These are phyloP conservation scores for Dryadomyces quercus-mongolicae DNA, from an alignment of 2,329 filamentous ascomycete species.

Conservation along the genomic window DNA sequence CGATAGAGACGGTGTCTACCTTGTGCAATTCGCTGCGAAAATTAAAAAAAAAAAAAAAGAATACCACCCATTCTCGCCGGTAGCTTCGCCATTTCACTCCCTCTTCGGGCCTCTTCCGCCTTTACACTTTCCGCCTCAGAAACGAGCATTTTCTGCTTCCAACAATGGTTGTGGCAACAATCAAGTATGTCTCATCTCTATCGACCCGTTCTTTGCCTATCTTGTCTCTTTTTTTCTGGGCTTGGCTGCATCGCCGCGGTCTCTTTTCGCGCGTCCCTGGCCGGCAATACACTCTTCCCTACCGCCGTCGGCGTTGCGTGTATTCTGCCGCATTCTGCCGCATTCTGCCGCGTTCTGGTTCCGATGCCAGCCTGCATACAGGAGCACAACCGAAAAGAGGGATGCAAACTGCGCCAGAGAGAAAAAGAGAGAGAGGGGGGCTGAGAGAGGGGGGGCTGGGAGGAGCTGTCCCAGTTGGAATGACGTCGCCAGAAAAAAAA, in stretches of 20 bases:
- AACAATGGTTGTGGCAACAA: slow-evolving; percentile 52
- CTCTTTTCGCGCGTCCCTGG: neutral
- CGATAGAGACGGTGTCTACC: neutral
- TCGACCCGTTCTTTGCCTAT: neutral
- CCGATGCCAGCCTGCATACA: neutral
- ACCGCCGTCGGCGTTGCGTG: too few species aligned
- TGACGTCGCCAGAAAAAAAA: neutral
- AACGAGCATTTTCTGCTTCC: slow-evolving; percentile 17
- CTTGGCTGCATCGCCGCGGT: too few species aligned
- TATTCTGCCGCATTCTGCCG: too few species aligned
- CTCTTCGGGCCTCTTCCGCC: neutral
- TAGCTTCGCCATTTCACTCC: neutral
- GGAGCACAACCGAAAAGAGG: neutral
- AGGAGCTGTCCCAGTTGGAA: neutral
- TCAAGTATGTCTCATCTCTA: slow-evolving; percentile 37
- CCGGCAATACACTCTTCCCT: neutral
- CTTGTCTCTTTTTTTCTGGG: neutral
- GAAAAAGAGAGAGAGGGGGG: neutral
- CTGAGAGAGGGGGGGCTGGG: too few species aligned
- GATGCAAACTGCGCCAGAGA: neutral
- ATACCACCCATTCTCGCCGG: neutral
- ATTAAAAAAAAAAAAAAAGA: neutral
- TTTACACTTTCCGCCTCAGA: neutral
- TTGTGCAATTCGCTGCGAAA: neutral
- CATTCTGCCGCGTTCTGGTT: too few species aligned